Evolutionary conservation across 805 yeast genomes (phyloP).

Genomic region (Saccharomycopsis fibuligera): DNA sequence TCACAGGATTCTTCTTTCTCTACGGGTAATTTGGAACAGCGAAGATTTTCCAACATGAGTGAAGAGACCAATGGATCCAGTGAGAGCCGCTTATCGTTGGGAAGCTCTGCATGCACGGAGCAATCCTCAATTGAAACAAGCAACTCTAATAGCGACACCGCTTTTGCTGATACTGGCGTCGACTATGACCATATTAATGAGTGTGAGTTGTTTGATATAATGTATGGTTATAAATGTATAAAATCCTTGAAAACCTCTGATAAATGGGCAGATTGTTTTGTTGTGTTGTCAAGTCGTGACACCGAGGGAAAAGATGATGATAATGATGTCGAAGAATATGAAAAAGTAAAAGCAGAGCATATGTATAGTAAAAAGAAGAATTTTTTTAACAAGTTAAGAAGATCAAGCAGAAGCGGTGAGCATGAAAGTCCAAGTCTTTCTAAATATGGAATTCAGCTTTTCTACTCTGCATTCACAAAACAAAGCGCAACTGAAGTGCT

Average conservation of each 20-base stretch:
- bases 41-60: too few relatives aligned
- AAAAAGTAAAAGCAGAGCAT: background rate
- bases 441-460: background rate
- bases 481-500: background rate
- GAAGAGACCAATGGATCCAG: too few relatives aligned
- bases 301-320: background rate
- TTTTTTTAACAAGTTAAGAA: background rate
- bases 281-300: slow-evolving; percentile 3
- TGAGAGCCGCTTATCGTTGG: too few relatives aligned
- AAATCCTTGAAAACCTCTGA: slow-evolving; percentile 5
- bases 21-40: too few relatives aligned
- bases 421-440: background rate
- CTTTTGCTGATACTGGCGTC: too few relatives aligned
- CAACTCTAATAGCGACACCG: too few relatives aligned
- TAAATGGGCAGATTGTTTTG: slow-evolving; percentile 11
- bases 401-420: background rate
- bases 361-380: background rate
- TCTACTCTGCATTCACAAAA: background rate
- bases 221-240: slow-evolving; percentile 17
- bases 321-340: background rate
- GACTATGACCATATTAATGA: slow-evolving; percentile 10
- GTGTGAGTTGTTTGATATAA: slow-evolving; percentile 10
- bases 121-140: too few relatives aligned
- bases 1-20: too few relatives aligned
- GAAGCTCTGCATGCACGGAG: too few relatives aligned